These are phyloP conservation scores for Salix brachista DNA, from an alignment of 345 rosid species.

Conservation along the genomic window DNA sequence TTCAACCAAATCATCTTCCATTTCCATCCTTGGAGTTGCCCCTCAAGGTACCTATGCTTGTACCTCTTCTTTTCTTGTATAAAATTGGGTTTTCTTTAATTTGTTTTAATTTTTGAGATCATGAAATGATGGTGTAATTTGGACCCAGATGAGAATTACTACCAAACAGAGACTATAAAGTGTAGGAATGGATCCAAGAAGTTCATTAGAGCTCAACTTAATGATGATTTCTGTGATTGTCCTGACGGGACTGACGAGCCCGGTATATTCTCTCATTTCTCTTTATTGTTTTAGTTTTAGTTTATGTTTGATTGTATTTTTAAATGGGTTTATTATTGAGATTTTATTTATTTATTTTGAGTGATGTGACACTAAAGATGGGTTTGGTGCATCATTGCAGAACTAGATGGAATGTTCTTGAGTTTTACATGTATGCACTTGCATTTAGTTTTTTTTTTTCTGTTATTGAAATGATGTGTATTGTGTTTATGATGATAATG, in stretches of 20 bases:
- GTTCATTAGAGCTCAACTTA: conserved; percentile 69
- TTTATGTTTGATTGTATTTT: too few species aligned
- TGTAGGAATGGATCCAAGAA: conserved; percentile 84
- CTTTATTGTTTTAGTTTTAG: neutral
- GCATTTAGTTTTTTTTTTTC: neutral
- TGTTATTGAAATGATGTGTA: too few species aligned
- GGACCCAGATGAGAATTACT: conserved; percentile 64
- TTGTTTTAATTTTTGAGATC: neutral
- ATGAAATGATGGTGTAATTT: neutral
- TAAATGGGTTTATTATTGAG: neutral
- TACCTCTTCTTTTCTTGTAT: neutral
- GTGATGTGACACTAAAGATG: neutral
- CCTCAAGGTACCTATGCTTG: conserved; percentile 57
- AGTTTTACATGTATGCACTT: neutral
- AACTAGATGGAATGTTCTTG: neutral
- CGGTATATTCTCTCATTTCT: conserved; percentile 32
- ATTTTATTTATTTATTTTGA: neutral
- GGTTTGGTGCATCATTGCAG: neutral
- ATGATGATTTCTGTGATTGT: conserved; percentile 95
- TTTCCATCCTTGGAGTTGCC: conserved; percentile 54
- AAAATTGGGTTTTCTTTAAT: neutral
- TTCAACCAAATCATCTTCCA: neutral
- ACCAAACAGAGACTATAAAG: conserved; percentile 50
- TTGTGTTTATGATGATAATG: too few species aligned
- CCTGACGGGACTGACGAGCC: conserved; percentile 91